Base-by-base conservation (phyloP, 768 basidiomycete species). In the Gymnopilus dilepis region DNA sequence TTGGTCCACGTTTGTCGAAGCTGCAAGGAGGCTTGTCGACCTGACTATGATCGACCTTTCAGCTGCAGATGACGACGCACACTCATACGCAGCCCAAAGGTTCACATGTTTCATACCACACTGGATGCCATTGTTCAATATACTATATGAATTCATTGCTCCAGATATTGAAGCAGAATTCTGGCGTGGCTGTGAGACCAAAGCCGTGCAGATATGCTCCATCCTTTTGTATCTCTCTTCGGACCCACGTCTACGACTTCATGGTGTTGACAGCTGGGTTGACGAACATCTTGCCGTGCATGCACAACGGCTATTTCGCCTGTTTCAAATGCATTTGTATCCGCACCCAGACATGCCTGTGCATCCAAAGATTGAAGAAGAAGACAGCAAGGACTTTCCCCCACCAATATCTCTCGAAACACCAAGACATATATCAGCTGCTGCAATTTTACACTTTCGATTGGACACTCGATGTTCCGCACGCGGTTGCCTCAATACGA, bases 241-340 rank as follows among this genome's bases (percentile, higher is more conserved):
- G 21, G 56, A 58, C 19, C 43, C 50, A 8, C 17, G 15, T 7
- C 3, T 37, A 31, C 42, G 31, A 22, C 12, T 38, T 21, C n/a
- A 30, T 21, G 31, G 31, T 38, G 19, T 21, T 17, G 21, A 19
- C 12, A 12, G 13, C 21, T 42, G 47, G 22, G 24, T 22, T 4
- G 30, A 41, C 11, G n/a, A n/a, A n/a, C 11, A 4, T 8, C 41
- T 41, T 6, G 11, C n/a, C 19, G 3, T 47, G 4, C 26, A 37
- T n/a, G 59, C 41, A 19, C 50, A 54, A 12, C 15, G 19, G 12
- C 30, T 65, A 1, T 65, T 57, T 55, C 59, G 63, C 15, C 61
- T 61, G n/a, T 65, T 61, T 38, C 56, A 65, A 45, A 65, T 65
- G 59, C 63, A 65, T 22, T 28, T 53, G 41, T 40, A 48, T 15